A percentile compares a stretch with the other conserved stretches of the same genome.
Conservation (phyloP, 257 asterid species). For the Linaria vulgaris region DNA sequence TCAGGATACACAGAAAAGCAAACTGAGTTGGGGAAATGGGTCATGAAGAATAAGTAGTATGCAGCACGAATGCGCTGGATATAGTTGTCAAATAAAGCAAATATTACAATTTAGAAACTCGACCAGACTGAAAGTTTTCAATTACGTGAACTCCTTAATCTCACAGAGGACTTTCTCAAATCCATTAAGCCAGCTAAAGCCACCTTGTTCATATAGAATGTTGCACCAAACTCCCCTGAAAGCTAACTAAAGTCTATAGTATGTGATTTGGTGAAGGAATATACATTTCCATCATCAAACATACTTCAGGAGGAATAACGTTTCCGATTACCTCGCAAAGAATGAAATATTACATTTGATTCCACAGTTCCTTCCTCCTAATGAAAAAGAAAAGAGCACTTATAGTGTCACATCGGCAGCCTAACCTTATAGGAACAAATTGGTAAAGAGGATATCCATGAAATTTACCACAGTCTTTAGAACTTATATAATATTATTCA, state of each 20-base stretch:
- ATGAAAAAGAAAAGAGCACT: too few species aligned
- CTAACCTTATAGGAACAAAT: not conserved
- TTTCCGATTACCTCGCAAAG: slow-evolving; percentile 11
- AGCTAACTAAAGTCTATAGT: too few species aligned
- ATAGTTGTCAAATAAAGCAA: not conserved
- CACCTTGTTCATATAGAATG: too few species aligned
- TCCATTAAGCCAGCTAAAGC: too few species aligned
- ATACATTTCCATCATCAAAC: too few species aligned
- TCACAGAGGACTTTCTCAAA: too few species aligned
- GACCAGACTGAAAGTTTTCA: not conserved
- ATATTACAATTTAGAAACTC: slow-evolving; percentile 12
- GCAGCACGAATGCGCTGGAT: slow-evolving; percentile 10
- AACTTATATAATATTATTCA: slow-evolving; percentile 10
- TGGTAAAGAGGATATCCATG: slow-evolving; percentile 7
- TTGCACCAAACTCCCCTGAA: too few species aligned
- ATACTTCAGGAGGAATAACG: not conserved
- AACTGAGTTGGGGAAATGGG: slow-evolving; percentile 2
- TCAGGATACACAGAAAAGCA: slow-evolving; percentile 5
- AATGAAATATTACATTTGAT: too few species aligned
- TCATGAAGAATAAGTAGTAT: not conserved
- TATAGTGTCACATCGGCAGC: too few species aligned
- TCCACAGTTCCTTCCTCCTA: too few species aligned
- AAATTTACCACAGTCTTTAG: slow-evolving; percentile 6
- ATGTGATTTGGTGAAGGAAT: too few species aligned
- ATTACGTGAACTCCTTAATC: too few species aligned